phyloP scores from a whole-genome alignment of 768 basidiomycete species.

The Termitomyces sp. region DNA sequence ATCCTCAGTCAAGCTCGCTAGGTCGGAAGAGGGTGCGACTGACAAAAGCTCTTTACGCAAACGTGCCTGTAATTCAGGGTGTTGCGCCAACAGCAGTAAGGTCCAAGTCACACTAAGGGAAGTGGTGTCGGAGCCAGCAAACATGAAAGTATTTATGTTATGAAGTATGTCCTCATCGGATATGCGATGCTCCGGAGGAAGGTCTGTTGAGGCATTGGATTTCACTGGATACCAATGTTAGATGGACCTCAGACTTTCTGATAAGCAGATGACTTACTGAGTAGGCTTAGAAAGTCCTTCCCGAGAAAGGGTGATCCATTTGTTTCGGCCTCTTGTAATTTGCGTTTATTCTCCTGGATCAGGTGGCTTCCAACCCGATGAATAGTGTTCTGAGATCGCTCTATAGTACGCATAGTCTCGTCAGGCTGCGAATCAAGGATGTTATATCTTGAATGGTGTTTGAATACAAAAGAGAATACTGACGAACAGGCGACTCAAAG shows the following conservation, averaged over 20 bases:
- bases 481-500: constrained; percentile 52
- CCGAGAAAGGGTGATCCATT: constrained; percentile 49
- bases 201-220: constrained; percentile 72
- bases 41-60: constrained; percentile 66
- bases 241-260: not conserved
- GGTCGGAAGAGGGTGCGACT: constrained; percentile 34
- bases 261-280: constrained; percentile 47
- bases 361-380: constrained; percentile 68
- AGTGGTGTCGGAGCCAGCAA: constrained; percentile 87
- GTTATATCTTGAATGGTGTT: not conserved
- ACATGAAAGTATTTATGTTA: constrained; percentile 87
- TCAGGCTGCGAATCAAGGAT: constrained; percentile 43
- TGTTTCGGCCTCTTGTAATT: constrained; percentile 58
- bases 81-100: constrained; percentile 65
- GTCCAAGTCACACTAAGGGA: constrained; percentile 85
- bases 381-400: constrained; percentile 59
- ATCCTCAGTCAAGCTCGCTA: constrained; percentile 51
- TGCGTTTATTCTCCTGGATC: constrained; percentile 75
- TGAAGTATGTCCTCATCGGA: constrained; percentile 86
- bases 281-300: constrained; percentile 73
- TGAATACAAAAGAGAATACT: constrained; percentile 21
- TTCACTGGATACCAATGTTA: constrained; percentile 51
- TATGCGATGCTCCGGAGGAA: constrained; percentile 66
- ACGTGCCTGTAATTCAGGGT: constrained; percentile 63
- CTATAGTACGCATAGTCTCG: constrained; percentile 41